These are phyloP conservation scores for Chytriomyces hyalinus DNA, from an alignment of 192 early-diverging fungal species.

Conservation along the genomic window DNA sequence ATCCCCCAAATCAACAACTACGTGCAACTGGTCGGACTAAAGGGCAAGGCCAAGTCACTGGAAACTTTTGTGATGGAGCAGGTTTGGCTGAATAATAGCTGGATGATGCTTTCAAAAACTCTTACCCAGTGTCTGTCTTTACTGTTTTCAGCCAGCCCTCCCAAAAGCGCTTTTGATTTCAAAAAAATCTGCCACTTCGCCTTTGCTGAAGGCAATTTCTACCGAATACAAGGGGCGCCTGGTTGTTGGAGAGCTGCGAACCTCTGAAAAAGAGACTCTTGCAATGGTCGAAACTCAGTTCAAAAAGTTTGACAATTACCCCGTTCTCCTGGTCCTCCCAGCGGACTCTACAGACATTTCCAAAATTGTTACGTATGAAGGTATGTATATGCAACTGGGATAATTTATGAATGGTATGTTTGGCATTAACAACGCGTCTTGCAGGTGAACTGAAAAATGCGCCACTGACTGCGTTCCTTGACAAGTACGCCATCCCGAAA, in stretches of 20 bases:
- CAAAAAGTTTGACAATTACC: conserved; percentile 15
- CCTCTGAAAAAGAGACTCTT: conserved; percentile 55
- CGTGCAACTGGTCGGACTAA: conserved; percentile 59
- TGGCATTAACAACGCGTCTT: not conserved
- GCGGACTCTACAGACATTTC: conserved; percentile 61
- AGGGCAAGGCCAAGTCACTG: conserved; percentile 37
- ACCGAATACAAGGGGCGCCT: conserved; percentile 74
- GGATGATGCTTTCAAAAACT: not conserved
- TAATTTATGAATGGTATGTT: not conserved
- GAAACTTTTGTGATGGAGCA: conserved; percentile 40
- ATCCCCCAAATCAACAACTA: conserved; percentile 58
- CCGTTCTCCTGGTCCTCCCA: conserved; percentile 64
- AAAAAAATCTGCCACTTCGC: conserved; percentile 73
- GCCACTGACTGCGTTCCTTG: conserved; percentile 65
- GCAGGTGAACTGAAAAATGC: conserved; percentile 66
- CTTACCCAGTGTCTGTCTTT: not conserved
- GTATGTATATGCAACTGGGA: conserved; percentile 43
- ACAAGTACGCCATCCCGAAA: conserved; percentile 57
- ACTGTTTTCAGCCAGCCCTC: conserved; percentile 38
- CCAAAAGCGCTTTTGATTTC: conserved; percentile 82
- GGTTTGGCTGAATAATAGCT: conserved; percentile 39
- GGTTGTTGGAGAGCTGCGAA: conserved; percentile 73
- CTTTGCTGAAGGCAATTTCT: conserved; percentile 86
- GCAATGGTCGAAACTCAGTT: conserved; percentile 52
- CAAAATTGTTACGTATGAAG: conserved; percentile 59